These are phyloP conservation scores for Ganoderma leucocontextum DNA, from an alignment of 1,284 basidiomycete species.

Conservation along the genomic window DNA sequence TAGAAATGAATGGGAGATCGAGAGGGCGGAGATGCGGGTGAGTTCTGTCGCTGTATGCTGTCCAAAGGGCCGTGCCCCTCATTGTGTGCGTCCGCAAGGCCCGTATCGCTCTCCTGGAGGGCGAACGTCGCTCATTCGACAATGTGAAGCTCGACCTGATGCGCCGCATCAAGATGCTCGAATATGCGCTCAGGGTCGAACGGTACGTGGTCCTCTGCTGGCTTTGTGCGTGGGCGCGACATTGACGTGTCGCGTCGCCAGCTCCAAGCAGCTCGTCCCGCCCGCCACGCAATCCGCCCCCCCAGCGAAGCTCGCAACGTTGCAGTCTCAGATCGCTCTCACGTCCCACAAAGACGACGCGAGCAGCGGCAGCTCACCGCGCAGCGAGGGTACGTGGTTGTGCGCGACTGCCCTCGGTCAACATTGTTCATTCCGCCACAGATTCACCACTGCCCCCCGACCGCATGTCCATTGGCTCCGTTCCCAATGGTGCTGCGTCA, in stretches of 20 bases:
- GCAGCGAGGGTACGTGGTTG: constrained; percentile 73
- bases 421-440: constrained; percentile 38
- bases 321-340: constrained; percentile 61
- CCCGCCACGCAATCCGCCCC: constrained; percentile 58
- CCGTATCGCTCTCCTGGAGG: constrained; percentile 96
- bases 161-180: constrained; percentile 98
- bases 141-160: constrained; percentile 96
- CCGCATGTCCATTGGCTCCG: constrained; percentile 50
- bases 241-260: constrained; percentile 50
- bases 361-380: constrained; percentile 80
- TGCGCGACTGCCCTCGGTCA: constrained; percentile 11
- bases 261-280: constrained; percentile 83
- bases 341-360: constrained; percentile 73
- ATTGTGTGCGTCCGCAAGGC: constrained; percentile 60
- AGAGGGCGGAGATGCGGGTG: constrained; percentile 98
- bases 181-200: constrained; percentile 94
- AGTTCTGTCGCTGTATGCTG: constrained; percentile 40
- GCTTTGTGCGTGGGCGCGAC: constrained; percentile 28
- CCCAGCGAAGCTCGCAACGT: constrained; percentile 65
- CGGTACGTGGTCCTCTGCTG: constrained; percentile 62
- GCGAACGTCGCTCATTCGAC: constrained; percentile 95
- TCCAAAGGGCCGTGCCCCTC: constrained; percentile 29
- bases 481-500: constrained; percentile 62
- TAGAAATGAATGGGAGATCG: constrained; percentile 99
- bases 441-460: constrained; percentile 81